Percentiles rank a stretch among this genome's conserved stretches.
phyloP scores from a whole-genome alignment of 2,329 filamentous ascomycete genomes.

The Colletotrichum tropicale region DNA sequence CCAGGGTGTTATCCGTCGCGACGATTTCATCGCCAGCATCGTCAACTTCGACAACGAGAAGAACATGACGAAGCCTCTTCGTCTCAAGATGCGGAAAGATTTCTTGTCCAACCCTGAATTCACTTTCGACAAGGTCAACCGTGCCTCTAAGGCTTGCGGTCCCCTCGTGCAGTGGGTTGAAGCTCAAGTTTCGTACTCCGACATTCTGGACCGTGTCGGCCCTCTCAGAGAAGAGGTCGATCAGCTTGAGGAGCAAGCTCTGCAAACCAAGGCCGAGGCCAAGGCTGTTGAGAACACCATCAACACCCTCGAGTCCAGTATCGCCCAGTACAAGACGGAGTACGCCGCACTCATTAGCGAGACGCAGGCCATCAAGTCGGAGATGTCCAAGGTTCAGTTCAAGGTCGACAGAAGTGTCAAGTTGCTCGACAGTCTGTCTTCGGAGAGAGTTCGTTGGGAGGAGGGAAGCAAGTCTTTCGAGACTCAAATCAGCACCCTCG shows the following conservation, averaged over 20 bases:
- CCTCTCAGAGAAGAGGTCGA: conserved; percentile 90
- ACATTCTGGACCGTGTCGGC: conserved; percentile 92
- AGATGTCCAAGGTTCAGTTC: conserved; percentile 96
- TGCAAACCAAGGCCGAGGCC: conserved; percentile 92
- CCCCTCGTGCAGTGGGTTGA: conserved; percentile 96
- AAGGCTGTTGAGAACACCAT: conserved; percentile 91
- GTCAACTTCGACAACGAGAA: conserved; percentile 95
- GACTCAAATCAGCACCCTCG: conserved; percentile 94
- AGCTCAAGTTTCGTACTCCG: conserved; percentile 97
- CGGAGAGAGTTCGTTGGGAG: conserved; percentile 92
- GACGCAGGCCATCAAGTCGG: conserved; percentile 94
- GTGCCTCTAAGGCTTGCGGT: conserved; percentile 94
- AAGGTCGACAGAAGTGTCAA: conserved; percentile 97
- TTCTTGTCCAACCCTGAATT: conserved; percentile 94
- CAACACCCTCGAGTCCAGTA: conserved; percentile 82
- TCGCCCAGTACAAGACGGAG: conserved; percentile 93
- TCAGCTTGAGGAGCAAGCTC: conserved; percentile 83
- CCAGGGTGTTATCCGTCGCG: conserved; percentile 83
- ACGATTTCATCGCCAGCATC: conserved; percentile 98
- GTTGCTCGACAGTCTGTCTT: conserved; percentile 91
- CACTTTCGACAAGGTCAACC: conserved; percentile 94
- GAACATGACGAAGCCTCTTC: conserved; percentile 85
- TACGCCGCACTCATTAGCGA: conserved; percentile 96
- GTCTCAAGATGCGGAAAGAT: conserved; percentile 89
- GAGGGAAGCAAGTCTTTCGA: conserved; percentile 98